These are phyloP conservation scores for Mycena kentingensis DNA, from an alignment of 768 basidiomycete genomes.

Conservation along the genomic window DNA sequence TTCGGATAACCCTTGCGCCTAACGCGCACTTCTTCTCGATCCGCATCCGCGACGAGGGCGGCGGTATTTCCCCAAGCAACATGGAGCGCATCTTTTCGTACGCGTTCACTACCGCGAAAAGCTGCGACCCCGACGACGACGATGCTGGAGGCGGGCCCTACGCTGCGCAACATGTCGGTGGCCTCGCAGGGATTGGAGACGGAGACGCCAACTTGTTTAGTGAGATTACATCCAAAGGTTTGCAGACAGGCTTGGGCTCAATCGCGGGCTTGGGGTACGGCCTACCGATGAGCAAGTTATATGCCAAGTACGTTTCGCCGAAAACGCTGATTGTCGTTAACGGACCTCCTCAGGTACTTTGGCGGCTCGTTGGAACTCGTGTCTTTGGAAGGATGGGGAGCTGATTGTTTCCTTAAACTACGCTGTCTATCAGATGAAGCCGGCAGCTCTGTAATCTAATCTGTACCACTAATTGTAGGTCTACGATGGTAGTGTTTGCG, in stretches of 20 bases:
- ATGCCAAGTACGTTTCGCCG: conserved; percentile 69
- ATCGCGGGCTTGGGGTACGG: conserved; percentile 91
- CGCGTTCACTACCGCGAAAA: conserved; percentile 84
- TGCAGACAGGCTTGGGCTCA: conserved; percentile 84
- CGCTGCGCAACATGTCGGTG: conserved; percentile 76
- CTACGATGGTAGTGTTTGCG: conserved; percentile 29
- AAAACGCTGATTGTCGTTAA: too few species aligned
- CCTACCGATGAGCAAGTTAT: conserved; percentile 76
- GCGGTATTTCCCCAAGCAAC: conserved; percentile 75
- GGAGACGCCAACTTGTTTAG: conserved; percentile 62
- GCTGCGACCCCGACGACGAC: conserved; percentile 44
- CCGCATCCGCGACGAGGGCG: conserved; percentile 83
- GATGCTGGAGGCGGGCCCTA: conserved; percentile 69
- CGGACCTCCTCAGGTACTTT: conserved; percentile 75
- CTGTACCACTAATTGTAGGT: conserved; percentile 7
- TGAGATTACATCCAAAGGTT: conserved; percentile 75
- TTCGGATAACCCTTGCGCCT: conserved; percentile 71
- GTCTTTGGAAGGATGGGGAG: conserved; percentile 84
- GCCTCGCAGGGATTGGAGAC: conserved; percentile 59
- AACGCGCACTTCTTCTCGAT: conserved; percentile 64
- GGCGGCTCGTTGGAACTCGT: conserved; percentile 83
- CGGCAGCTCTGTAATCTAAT: conserved; percentile 51
- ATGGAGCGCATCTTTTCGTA: conserved; percentile 86
- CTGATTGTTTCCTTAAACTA: conserved; percentile 44
- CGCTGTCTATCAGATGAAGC: conserved; percentile 50